These are phyloP conservation scores for Hermanozyma aechmeae DNA, from an alignment of 805 yeast genomes.

Conservation along the genomic window DNA sequence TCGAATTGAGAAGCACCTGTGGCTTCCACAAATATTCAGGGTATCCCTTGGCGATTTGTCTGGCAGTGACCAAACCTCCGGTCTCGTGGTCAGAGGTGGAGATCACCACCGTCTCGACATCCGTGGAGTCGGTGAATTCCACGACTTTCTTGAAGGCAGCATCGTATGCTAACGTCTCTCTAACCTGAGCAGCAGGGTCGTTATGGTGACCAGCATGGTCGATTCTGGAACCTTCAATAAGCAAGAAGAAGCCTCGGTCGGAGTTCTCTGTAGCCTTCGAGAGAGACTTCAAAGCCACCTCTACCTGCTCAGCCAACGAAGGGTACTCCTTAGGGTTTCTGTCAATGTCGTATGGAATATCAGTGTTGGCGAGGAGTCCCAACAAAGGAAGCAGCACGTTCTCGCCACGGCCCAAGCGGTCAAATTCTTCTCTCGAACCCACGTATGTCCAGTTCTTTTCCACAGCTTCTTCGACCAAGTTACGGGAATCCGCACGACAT, in stretches of 20 bases:
- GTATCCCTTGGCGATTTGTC: conserved; percentile 57
- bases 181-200: conserved; percentile 90
- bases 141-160: conserved; percentile 68
- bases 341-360: conserved; percentile 82
- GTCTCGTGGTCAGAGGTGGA: conserved; percentile 94
- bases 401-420: conserved; percentile 41
- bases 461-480: conserved; percentile 58
- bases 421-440: conserved; percentile 51
- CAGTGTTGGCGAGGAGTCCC: conserved; percentile 64
- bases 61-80: conserved; percentile 85
- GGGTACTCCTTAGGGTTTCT: conserved; percentile 56
- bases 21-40: conserved; percentile 92
- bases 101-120: conserved; percentile 68
- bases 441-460: conserved; percentile 50
- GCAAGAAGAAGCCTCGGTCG: conserved; percentile 76
- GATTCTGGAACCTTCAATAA: conserved; percentile 88
- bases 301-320: conserved; percentile 68
- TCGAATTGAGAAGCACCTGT: conserved; percentile 56
- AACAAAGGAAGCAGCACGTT: conserved; percentile 69
- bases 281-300: conserved; percentile 64
- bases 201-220: conserved; percentile 94
- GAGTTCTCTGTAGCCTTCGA: conserved; percentile 58
- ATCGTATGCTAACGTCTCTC: conserved; percentile 84
- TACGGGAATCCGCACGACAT: conserved; percentile 61
- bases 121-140: conserved; percentile 57